phyloP scores from a whole-genome alignment of 805 yeast species.

The Candida argentea region DNA sequence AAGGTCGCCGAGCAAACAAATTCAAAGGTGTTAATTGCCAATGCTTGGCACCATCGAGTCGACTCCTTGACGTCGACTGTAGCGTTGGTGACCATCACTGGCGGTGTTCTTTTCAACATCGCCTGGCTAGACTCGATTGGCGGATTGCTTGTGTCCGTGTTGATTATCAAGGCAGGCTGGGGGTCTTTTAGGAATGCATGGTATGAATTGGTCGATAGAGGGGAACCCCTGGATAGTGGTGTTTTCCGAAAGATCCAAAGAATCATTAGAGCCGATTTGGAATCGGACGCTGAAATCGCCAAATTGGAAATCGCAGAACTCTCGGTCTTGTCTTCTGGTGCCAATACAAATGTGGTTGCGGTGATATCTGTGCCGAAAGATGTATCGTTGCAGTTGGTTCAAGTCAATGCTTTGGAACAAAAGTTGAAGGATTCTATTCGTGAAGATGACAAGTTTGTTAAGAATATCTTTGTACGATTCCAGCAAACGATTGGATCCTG shows the following conservation, averaged over 20 bases:
- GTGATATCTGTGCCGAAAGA: constrained; percentile 19
- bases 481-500: constrained; percentile 9
- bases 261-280: constrained; percentile 25
- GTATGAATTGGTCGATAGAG: constrained; percentile 70
- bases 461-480: constrained; percentile 32
- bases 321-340: constrained; percentile 47
- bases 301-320: constrained; percentile 29
- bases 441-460: constrained; percentile 31
- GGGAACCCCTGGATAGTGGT: constrained; percentile 42
- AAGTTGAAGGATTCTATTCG: constrained; percentile 24
- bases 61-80: constrained; percentile 89
- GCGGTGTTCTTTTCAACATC: constrained; percentile 68
- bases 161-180: constrained; percentile 79
- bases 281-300: constrained; percentile 14
- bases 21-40: constrained; percentile 86
- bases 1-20: constrained; percentile 67
- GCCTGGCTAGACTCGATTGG: constrained; percentile 90
- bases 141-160: constrained; percentile 72
- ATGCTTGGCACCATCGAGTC: constrained; percentile 98
- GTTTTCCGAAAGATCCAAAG: constrained; percentile 34
- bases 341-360: constrained; percentile 36
- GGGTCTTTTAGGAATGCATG: constrained; percentile 61
- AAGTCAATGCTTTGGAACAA: constrained; percentile 21
- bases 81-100: constrained; percentile 78
- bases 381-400: constrained; percentile 13